These are phyloP conservation scores for Plasmodium cynomolgi DNA, from an alignment of 169 alveolate genomes.

Conservation along the genomic window DNA sequence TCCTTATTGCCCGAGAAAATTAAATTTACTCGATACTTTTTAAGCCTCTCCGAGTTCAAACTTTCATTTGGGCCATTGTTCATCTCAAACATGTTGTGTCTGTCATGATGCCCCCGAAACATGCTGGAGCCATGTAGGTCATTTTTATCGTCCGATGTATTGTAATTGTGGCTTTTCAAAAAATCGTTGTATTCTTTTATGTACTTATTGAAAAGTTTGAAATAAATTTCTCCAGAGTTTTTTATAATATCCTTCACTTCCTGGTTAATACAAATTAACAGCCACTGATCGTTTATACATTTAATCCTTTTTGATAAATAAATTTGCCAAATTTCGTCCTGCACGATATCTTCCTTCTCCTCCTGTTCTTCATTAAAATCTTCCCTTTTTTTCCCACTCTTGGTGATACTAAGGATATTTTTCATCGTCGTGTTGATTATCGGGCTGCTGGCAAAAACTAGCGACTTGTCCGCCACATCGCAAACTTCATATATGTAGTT, in stretches of 20 bases:
- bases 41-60: conserved; percentile 26
- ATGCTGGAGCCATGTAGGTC: background rate
- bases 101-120: background rate
- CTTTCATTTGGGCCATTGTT: conserved; percentile 13
- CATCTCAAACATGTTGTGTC: conserved; percentile 42
- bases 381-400: conserved; percentile 73
- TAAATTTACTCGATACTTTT: conserved; percentile 63
- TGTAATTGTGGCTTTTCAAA: conserved; percentile 55
- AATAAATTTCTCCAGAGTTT: conserved; percentile 48
- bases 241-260: conserved; percentile 52
- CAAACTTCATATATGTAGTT: conserved; percentile 72
- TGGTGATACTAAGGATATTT: conserved; percentile 70
- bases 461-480: conserved; percentile 72
- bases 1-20: conserved; percentile 72
- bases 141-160: background rate
- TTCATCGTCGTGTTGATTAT: conserved; percentile 62
- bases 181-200: conserved; percentile 64
- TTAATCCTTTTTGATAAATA: conserved; percentile 61
- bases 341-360: conserved; percentile 29
- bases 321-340: conserved; percentile 75
- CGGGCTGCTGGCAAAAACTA: conserved; percentile 67
- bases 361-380: conserved; percentile 66
- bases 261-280: conserved; percentile 55
- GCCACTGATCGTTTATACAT: conserved; percentile 66
- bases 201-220: conserved; percentile 60